Conservation (phyloP, 345 rosid species). For the Clarkia xantiana region DNA sequence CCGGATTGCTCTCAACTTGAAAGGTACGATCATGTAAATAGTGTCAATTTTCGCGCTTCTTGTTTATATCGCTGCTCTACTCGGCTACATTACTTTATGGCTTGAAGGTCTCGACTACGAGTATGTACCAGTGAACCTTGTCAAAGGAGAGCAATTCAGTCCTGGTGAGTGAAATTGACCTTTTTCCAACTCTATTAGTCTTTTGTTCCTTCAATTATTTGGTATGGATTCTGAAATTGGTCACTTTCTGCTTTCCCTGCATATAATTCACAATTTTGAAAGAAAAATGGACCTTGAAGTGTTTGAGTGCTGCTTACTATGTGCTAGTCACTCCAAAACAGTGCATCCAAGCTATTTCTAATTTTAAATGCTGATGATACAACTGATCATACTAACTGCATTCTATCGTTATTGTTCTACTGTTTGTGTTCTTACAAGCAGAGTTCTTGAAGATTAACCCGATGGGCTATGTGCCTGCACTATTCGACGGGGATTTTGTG, state of each 20-base stretch:
- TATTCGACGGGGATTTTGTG: conserved; percentile 57
- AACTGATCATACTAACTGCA: no score
- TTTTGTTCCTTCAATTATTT: no score
- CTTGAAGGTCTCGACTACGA: conserved; percentile 51
- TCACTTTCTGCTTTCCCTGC: no score
- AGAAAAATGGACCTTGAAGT: no score
- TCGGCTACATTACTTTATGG: neutral
- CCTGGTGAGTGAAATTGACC: conserved; percentile 26
- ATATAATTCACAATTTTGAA: no score
- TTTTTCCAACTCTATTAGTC: no score
- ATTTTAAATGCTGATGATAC: no score
- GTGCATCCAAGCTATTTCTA: no score
- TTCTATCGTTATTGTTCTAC: neutral
- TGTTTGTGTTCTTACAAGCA: conserved; percentile 12
- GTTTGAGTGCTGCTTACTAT: no score
- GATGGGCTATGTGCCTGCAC: conserved; percentile 60
- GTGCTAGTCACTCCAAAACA: no score
- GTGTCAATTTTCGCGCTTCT: neutral
- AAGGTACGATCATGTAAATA: conserved; percentile 30
- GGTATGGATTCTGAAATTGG: no score
- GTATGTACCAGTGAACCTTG: conserved; percentile 43
- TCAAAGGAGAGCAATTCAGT: conserved; percentile 40
- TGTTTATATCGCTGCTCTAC: neutral
- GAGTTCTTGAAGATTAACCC: conserved; percentile 66
- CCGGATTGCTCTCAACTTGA: conserved; percentile 61